Percentiles rank a stretch among this genome's conserved stretches.
phyloP scores from a whole-genome alignment of 2,329 filamentous ascomycete species.

The Colletotrichum sublineola region DNA sequence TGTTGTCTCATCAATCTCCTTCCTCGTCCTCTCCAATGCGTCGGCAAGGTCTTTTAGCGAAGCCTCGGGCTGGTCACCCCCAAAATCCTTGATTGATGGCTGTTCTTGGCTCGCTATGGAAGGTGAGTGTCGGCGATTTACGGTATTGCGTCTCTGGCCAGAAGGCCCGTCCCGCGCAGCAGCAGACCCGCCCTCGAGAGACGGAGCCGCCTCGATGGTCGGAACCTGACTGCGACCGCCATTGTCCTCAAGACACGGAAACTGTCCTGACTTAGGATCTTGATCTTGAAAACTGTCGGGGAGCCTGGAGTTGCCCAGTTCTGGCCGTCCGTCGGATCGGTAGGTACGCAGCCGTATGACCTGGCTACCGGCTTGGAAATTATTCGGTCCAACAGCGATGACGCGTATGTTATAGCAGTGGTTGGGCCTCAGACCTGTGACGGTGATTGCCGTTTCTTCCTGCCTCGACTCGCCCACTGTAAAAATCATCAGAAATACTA shows the following conservation, averaged over 20 bases:
- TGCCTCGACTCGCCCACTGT: slow-evolving; percentile 85
- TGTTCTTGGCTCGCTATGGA: slow-evolving; percentile 56
- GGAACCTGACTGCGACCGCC: slow-evolving; percentile 64
- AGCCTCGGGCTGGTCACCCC: slow-evolving; percentile 70
- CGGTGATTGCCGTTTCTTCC: slow-evolving; percentile 88
- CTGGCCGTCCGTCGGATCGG: slow-evolving; percentile 73
- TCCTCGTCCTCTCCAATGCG: slow-evolving; percentile 82
- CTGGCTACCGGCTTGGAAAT: slow-evolving; percentile 90
- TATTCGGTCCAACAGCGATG: slow-evolving; percentile 89
- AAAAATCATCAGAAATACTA: slow-evolving; percentile 4
- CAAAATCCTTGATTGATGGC: slow-evolving; percentile 59
- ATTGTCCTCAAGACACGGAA: slow-evolving; percentile 56
- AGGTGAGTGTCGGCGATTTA: slow-evolving; percentile 78
- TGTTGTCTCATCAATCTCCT: slow-evolving; percentile 85
- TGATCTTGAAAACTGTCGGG: slow-evolving; percentile 69
- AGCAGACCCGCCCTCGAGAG: slow-evolving; percentile 71
- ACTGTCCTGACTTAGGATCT: slow-evolving; percentile 53
- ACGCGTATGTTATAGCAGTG: slow-evolving; percentile 95
- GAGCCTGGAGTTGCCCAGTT: slow-evolving; percentile 68
- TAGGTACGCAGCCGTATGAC: slow-evolving; percentile 88
- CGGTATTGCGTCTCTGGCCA: slow-evolving; percentile 71
- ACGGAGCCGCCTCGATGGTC: slow-evolving; percentile 71
- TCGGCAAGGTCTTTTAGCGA: slow-evolving; percentile 84
- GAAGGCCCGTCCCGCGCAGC: slow-evolving; percentile 75
- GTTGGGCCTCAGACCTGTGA: slow-evolving; percentile 86